phyloP scores from a whole-genome alignment of 495 filamentous ascomycete species.

The Rusavskia elegans region DNA sequence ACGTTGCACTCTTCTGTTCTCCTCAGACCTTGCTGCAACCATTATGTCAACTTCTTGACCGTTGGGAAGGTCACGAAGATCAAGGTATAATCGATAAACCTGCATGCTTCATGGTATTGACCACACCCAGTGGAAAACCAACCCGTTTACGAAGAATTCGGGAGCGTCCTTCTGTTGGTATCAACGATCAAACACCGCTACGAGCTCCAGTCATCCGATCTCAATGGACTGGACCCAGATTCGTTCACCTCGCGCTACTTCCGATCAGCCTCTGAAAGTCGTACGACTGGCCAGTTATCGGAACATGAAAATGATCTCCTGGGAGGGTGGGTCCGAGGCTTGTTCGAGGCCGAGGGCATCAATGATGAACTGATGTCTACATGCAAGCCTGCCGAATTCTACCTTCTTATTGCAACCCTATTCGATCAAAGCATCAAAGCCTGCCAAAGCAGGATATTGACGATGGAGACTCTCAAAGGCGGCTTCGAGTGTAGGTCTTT shows the following conservation, averaged over 20 bases:
- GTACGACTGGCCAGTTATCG: conserved; percentile 46
- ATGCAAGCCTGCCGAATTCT: conserved; percentile 88
- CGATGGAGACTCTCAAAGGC: conserved; percentile 66
- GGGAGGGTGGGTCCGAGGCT: conserved; percentile 67
- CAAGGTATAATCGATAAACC: conserved; percentile 29
- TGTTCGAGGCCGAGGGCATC: conserved; percentile 74
- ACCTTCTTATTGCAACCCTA: conserved; percentile 73
- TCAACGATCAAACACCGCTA: conserved; percentile 77
- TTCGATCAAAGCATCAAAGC: conserved; percentile 76
- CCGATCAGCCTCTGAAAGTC: conserved; percentile 41
- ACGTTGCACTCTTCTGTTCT: conserved; percentile 72
- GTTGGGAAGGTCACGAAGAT: conserved; percentile 87
- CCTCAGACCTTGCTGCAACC: conserved; percentile 63
- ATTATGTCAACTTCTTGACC: conserved; percentile 69
- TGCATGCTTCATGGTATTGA: not conserved
- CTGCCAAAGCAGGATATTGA: conserved; percentile 49
- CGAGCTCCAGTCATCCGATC: conserved; percentile 47
- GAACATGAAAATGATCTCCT: conserved; percentile 65
- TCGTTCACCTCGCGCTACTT: conserved; percentile 75
- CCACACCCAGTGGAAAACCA: conserved; percentile 56
- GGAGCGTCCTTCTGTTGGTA: conserved; percentile 69
- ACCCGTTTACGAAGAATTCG: conserved; percentile 93
- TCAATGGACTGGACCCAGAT: conserved; percentile 41
- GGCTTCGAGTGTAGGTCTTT: conserved; percentile 65
- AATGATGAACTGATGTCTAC: conserved; percentile 79